Conservation (phyloP, 805 yeast genomes). For the Lachancea sp. region DNA sequence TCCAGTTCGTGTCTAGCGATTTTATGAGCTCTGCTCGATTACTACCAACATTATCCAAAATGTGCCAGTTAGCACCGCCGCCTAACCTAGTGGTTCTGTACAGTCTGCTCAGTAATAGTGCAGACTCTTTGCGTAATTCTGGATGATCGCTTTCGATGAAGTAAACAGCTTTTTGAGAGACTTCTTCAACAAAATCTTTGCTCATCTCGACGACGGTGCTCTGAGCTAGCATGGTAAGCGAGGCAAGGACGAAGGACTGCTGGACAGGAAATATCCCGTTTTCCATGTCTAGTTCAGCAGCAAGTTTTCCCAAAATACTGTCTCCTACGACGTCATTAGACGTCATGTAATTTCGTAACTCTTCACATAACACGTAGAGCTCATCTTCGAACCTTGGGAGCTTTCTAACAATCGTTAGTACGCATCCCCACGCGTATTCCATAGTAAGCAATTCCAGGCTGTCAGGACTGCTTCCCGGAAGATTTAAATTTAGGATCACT, state of each 20-base stretch:
- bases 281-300: neutral
- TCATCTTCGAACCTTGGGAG: conserved; percentile 21
- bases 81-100: neutral
- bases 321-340: neutral
- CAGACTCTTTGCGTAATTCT: conserved; percentile 8
- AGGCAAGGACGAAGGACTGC: neutral
- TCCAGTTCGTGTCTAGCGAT: neutral
- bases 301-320: neutral
- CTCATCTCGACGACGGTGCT: neutral
- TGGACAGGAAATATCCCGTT: neutral
- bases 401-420: conserved; percentile 16
- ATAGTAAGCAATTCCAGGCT: neutral
- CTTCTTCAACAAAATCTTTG: neutral
- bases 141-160: conserved; percentile 2
- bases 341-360: conserved; percentile 15
- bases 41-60: neutral
- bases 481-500: conserved; percentile 7
- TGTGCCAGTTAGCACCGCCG: neutral
- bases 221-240: neutral
- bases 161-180: neutral
- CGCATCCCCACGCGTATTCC: conserved; percentile 19
- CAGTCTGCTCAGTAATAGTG: neutral
- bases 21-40: neutral
- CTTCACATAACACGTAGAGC: conserved; percentile 20
- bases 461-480: neutral